Base-by-base conservation (phyloP, 768 basidiomycete genomes). In the Lactarius trivialis region DNA sequence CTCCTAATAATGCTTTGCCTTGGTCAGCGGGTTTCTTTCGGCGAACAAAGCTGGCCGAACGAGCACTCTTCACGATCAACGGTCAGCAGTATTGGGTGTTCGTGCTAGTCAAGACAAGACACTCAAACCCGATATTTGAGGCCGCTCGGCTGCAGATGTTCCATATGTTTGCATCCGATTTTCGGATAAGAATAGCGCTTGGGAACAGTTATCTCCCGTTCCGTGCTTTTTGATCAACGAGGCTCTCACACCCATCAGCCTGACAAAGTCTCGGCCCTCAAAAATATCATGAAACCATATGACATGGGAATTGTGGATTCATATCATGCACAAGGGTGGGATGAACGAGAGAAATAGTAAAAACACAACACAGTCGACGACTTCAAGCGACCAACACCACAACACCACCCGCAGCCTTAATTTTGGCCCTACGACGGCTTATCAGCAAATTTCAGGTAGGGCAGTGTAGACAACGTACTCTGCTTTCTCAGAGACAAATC, bases 371-470 rank as follows among this genome's bases (percentile, higher is more conserved):
- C 21, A n/a, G 7, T 36, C 56, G 65, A 60, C 66, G 63, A 66
- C 69, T 66, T 78, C 83, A 98, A 75, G 96, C 96, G 71, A 94
- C 79, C 70, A 98, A 82, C 77, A 85, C 85, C 69, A 99, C 93
- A 71, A 96, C 94, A 72, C 93, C 93, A 63, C 93, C 93, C 64
- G 90, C 91, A 77, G 87, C 93, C 79, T 91, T 93, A 81, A 93
- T 93, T 77, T 93, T 93, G 36, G 71, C 72, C 74, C 82, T 83
- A 69, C n/a, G 51, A 67, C 39, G 32, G 1, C 32, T 26, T n/a
- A 36, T 45, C 28, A 60, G 52, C 37, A 41, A 2, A 36, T 28
- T 36, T n/a, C 53, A 45, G 33, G 17, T 28, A 55, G 51, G n/a
- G 50, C 7, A 78, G 64, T 68, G 78, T 5, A 49, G 3, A 21